A percentile compares a stretch with the other conserved stretches of the same genome.
These are phyloP conservation scores for Xylaria curta DNA, from an alignment of 495 filamentous ascomycete species.

Conservation along the genomic window DNA sequence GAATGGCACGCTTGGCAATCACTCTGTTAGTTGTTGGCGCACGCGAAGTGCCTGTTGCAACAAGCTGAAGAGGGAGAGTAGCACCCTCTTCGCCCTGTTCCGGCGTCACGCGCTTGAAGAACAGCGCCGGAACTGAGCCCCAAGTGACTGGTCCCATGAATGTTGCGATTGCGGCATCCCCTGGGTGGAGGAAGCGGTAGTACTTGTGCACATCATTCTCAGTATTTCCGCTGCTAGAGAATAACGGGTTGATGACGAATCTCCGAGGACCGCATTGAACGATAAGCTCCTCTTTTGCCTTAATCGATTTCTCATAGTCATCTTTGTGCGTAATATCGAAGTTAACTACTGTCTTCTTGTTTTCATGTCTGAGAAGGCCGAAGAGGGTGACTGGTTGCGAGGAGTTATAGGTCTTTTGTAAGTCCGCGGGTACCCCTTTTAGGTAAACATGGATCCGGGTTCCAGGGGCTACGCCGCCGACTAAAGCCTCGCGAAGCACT, in stretches of 20 bases:
- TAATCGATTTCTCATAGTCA: conserved; percentile 72
- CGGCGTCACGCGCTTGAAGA: conserved; percentile 68
- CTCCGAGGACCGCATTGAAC: conserved; percentile 87
- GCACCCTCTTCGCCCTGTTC: conserved; percentile 38
- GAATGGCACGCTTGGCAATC: conserved; percentile 89
- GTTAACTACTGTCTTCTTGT: conserved; percentile 88
- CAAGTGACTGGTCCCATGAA: conserved; percentile 91
- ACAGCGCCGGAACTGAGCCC: conserved; percentile 87
- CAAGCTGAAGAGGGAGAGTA: conserved; percentile 62
- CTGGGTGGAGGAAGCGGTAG: conserved; percentile 90
- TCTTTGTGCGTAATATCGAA: conserved; percentile 82
- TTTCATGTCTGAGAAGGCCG: conserved; percentile 89
- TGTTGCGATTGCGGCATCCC: conserved; percentile 86
- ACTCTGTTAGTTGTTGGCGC: conserved; percentile 79
- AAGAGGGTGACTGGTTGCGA: conserved; percentile 72
- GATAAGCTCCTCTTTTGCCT: conserved; percentile 88
- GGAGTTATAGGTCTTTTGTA: conserved; percentile 61
- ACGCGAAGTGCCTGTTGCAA: conserved; percentile 85
- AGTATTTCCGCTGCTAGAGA: conserved; percentile 81
- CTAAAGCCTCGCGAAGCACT: conserved; percentile 76
- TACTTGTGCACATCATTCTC: conserved; percentile 97
- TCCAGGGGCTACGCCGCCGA: conserved; percentile 84
- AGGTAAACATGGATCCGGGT: conserved; percentile 82
- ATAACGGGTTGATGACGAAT: conserved; percentile 86
- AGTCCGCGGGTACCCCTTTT: conserved; percentile 67